Percentiles rank a stretch among this genome's conserved stretches.
These are phyloP conservation scores for Chlamydomonas schloesseri DNA, from an alignment of 139 green algal species.

Conservation along the genomic window DNA sequence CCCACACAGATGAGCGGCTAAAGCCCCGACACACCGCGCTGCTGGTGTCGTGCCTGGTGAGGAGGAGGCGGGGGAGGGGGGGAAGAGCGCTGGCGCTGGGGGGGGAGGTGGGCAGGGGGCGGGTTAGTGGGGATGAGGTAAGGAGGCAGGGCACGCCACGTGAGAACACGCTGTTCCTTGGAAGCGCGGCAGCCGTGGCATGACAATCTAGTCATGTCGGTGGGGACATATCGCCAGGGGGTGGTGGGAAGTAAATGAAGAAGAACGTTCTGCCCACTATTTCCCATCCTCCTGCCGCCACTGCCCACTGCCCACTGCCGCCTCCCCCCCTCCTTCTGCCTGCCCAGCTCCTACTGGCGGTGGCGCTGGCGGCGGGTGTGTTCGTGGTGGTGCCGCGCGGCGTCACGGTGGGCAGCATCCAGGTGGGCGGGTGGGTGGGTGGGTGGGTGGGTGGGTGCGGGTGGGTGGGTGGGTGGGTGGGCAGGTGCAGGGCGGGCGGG, in stretches of 20 bases:
- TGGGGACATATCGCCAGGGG: too few species aligned
- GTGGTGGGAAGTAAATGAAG: too few species aligned
- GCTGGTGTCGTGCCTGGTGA: conserved; percentile 45
- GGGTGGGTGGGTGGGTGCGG: neutral
- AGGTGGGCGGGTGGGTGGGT: conserved; percentile 12
- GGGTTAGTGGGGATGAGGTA: too few species aligned
- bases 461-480: neutral
- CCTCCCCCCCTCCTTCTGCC: neutral
- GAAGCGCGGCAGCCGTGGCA: too few species aligned
- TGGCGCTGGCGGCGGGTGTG: conserved; percentile 54
- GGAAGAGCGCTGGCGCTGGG: too few species aligned
- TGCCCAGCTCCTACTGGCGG: conserved; percentile 46
- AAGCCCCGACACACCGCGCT: conserved; percentile 54
- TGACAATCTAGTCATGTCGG: too few species aligned
- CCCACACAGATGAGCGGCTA: conserved; percentile 52
- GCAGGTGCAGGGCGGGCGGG: neutral
- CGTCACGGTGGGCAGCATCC: conserved; percentile 75
- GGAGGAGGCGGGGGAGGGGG: neutral
- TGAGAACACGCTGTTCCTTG: too few species aligned
- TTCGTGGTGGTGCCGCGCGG: conserved; percentile 79
- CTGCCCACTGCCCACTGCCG: too few species aligned
- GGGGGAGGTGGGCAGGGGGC: too few species aligned
- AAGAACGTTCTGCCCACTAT: too few species aligned
- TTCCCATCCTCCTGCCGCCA: too few species aligned
- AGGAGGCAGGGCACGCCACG: too few species aligned